Evolutionary conservation across 257 asterid genomes (phyloP).

Genomic region (Agastache rugosa): DNA sequence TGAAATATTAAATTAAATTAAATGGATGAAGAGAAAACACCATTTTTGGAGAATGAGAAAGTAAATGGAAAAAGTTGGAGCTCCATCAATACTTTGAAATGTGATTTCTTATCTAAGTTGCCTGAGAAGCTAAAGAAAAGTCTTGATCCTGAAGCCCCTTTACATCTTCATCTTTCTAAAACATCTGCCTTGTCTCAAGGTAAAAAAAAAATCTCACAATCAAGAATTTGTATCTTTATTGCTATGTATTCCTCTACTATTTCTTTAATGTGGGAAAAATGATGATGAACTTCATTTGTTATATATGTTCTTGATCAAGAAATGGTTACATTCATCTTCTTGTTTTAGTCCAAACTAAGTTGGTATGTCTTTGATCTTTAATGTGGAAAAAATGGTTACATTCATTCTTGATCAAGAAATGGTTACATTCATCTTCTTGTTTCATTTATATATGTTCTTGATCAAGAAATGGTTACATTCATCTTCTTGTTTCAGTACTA

Average conservation of each 20-base stretch:
- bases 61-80: conserved; percentile 5
- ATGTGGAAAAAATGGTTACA: too few species aligned
- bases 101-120: conserved; percentile 69
- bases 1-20: too few species aligned
- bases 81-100: conserved; percentile 45
- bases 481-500: too few species aligned
- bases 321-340: background rate
- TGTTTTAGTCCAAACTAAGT: too few species aligned
- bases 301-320: background rate
- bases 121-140: conserved; percentile 60
- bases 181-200: conserved; percentile 55
- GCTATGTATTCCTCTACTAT: too few species aligned
- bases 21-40: conserved; percentile 51
- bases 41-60: conserved; percentile 50
- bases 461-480: too few species aligned
- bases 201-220: background rate
- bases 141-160: conserved; percentile 66
- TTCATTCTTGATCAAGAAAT: too few species aligned
- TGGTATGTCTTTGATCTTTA: background rate
- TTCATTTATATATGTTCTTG: too few species aligned
- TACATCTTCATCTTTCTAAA: conserved; percentile 48
- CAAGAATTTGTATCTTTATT: too few species aligned
- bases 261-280: background rate
- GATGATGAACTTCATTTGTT: background rate
- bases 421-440: too few species aligned